Base-by-base conservation (phyloP, 139 green algal genomes). In the Chlamydomonas asymmetrica region DNA sequence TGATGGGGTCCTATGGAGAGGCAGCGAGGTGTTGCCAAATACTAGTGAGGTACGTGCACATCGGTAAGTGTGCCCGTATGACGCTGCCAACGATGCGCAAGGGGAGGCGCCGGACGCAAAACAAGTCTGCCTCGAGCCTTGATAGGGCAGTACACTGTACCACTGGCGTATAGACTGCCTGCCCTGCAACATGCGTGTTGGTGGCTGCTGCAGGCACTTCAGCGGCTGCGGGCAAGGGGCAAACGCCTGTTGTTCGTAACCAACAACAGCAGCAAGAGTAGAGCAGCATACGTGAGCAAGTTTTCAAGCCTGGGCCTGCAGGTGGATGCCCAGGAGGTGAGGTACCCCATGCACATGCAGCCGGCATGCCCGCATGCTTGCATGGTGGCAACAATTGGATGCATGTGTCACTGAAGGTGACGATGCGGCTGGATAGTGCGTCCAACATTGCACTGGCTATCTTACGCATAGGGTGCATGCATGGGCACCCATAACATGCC, bases 211-310 rank as follows among this genome's bases (percentile, higher is more conserved):
- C 76, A 90, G 86, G 84, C 85, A 0, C 79, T 93, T 27, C 60
- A 64, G 3, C 31, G 37, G 29, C 67, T 92, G 31, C 80, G 84
- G 1, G 13, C 10, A 0, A 57, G 39, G 6, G 89, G 88, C 67
- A 91, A 92, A 78, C 84, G 82, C 18, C 67, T 93, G 29, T 66
- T 93, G 31, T 94, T 93, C 70, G 77, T 92, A 0, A 94, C 88
- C 35, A 94, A 94, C 78, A 94, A 94, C 81, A 67, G 71, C 29
- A 78, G 57, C 63, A 87, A 87, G 76, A 69, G 60, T n/a, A 48
- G 74, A 5, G 76, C 50, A 82, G 86, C 65, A 45, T 92, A 91
- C 48, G 68, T 81, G 1, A 31, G 22, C 4, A 90, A 90, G 60
- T 90, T 92, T 45, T 25, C 34, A 6, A 56, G 69, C 5, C 68